Evolutionary conservation across 805 yeast genomes (phyloP), one percentile per base, ranked within the genome.

Genomic region (Ogataea pini): DNA sequence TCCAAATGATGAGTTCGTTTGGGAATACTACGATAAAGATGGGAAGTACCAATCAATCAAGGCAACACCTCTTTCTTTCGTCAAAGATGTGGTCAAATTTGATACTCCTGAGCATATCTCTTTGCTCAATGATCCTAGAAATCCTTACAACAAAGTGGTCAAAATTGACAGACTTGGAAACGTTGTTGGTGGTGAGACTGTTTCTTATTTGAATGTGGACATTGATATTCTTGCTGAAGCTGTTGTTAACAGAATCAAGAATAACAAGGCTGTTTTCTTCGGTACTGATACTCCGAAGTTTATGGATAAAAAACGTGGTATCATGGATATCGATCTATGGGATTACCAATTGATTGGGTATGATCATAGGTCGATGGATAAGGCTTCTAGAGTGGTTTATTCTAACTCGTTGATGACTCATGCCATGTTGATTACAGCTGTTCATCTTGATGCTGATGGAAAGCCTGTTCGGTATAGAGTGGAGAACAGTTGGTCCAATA

Each of bases 231-330:
- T 89, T 47, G 79, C 89, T 38, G 60, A 73, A 27, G 73, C 82
- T 42, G 86, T 88, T 24, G 79, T 87, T 32, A 76, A 79, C 59
- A 80, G 89, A 69, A 77, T 89, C 61, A 77, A 84, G 69, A 74
- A 72, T 51, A 83, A 86, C 68, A 85, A 85, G 70, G 85, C 95
- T 0, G 88, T 89, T 6, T 89, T 89, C 72, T 89, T 89, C 62
- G 96, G 96, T 10, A 83, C 91, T 14, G 95, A 89, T 65, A 88
- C 91, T n/a, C 94, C 92, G 19, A 83, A 85, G 64, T 89, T 74
- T 68, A 78, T 76, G 77, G 80, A 83, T 64, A 75, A 74, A 48
- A 66, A 64, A 20, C 64, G 80, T 7, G 96, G 96, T 47, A 67
- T 87, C 41, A 83, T 89, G 78, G 96, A 88, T 62, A 68, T 80